Percentiles rank a stretch among this genome's conserved stretches.
These are phyloP conservation scores for Claviceps sp. DNA, from an alignment of 2,329 filamentous ascomycete genomes.

Conservation along the genomic window DNA sequence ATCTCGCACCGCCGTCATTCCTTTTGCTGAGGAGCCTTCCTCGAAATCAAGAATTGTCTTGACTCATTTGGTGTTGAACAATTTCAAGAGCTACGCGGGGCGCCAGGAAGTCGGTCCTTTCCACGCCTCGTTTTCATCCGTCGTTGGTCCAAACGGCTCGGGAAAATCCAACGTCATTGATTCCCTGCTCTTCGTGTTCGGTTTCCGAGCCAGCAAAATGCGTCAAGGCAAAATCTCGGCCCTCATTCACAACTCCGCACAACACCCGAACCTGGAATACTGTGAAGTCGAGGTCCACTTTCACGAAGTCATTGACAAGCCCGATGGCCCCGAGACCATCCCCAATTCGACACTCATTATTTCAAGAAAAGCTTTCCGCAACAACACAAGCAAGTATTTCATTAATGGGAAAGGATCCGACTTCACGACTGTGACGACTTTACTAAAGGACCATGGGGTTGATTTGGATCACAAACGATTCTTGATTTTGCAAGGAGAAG, in stretches of 20 bases:
- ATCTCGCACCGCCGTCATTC: slow-evolving; percentile 56
- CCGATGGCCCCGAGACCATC: slow-evolving; percentile 61
- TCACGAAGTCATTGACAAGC: slow-evolving; percentile 81
- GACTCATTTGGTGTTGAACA: slow-evolving; percentile 79
- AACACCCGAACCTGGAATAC: slow-evolving; percentile 69
- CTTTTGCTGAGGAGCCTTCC: slow-evolving; percentile 57
- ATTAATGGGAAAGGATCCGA: slow-evolving; percentile 83
- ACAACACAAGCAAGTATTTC: slow-evolving; percentile 97
- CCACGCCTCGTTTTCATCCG: slow-evolving; percentile 92
- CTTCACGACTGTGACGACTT: slow-evolving; percentile 79
- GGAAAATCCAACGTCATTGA: slow-evolving; percentile 99
- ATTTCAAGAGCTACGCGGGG: slow-evolving; percentile 98
- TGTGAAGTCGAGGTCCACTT: slow-evolving; percentile 98
- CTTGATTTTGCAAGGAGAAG: slow-evolving; percentile 90
- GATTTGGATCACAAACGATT: slow-evolving; percentile 98
- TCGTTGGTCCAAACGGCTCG: slow-evolving; percentile 94
- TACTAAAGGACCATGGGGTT: slow-evolving; percentile 77
- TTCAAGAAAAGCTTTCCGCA: slow-evolving; percentile 88
- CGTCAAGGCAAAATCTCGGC: slow-evolving; percentile 96
- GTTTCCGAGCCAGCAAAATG: slow-evolving; percentile 98
- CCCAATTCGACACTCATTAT: slow-evolving; percentile 77
- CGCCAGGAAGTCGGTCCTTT: slow-evolving; percentile 92
- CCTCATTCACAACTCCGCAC: slow-evolving; percentile 90
- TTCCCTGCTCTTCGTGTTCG: slow-evolving; percentile 95
- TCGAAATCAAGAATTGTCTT: slow-evolving; percentile 86